Evolutionary conservation across 257 asterid species (phyloP).

Genomic region (Striga asiatica): DNA sequence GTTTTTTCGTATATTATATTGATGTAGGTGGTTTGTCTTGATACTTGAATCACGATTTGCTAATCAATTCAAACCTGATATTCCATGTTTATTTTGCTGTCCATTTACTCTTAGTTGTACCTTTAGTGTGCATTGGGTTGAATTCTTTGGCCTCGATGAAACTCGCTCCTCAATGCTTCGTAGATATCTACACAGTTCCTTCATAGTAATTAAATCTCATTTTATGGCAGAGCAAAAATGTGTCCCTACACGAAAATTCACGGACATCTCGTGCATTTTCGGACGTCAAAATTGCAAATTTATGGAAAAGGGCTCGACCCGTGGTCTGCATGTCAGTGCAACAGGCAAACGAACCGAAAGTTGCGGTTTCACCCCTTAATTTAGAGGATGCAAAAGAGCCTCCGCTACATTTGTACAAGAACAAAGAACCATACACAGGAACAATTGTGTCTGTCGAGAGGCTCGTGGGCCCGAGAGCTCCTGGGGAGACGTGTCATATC

Average conservation of each 20-base stretch:
- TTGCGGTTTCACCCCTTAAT: conserved; percentile 55
- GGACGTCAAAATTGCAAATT: conserved; percentile 27
- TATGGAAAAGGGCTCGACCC: conserved; percentile 23
- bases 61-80: no score
- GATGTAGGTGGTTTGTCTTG: no score
- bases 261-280: conserved; percentile 25
- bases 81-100: no score
- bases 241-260: conserved; percentile 36
- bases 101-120: no score
- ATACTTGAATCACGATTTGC: no score
- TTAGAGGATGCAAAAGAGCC: conserved; percentile 87
- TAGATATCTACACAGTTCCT: no score
- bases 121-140: no score
- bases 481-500: conserved; percentile 94
- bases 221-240: conserved; percentile 37
- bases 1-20: no score
- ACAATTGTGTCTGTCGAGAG: conserved; percentile 79
- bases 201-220: neutral
- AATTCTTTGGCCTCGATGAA: no score
- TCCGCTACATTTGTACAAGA: conserved; percentile 77
- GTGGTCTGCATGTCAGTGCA: conserved; percentile 80
- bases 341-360: conserved; percentile 65
- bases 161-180: no score
- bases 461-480: conserved; percentile 89
- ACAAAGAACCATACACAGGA: conserved; percentile 69